Percentiles rank a stretch among this genome's conserved stretches.
These are phyloP conservation scores for Crassisporium funariophilum DNA, from an alignment of 768 basidiomycete species.

Conservation along the genomic window DNA sequence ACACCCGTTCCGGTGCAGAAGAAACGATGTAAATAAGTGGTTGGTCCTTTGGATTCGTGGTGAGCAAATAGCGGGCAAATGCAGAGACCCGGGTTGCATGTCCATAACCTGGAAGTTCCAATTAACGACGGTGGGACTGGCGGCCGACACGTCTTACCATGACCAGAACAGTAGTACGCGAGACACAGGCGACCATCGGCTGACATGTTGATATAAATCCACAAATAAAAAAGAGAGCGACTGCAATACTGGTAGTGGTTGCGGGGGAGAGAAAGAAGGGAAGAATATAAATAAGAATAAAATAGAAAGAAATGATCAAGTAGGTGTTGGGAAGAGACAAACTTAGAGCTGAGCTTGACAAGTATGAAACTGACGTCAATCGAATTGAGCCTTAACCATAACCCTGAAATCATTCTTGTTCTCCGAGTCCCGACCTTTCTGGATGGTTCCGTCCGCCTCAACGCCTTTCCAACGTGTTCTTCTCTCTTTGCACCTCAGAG, in stretches of 20 bases:
- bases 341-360: not conserved
- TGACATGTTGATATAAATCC: not conserved
- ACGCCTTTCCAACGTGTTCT: conserved; percentile 15
- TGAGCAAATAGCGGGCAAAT: conserved; percentile 61
- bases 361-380: not conserved
- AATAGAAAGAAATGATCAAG: not conserved
- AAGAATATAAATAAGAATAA: not conserved
- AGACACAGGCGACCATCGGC: conserved; percentile 33
- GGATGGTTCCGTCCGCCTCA: conserved; percentile 4
- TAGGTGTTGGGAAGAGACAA: not conserved
- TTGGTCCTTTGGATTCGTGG: conserved; percentile 35
- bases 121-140: not conserved
- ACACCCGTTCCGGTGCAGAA: conserved; percentile 73
- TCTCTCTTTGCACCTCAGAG: conserved; percentile 4
- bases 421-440: not conserved
- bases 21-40: conserved; percentile 68
- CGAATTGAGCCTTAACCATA: not conserved
- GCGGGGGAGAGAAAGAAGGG: not conserved
- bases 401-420: not conserved
- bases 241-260: conserved; percentile 5
- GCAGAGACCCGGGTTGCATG: conserved; percentile 85
- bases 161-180: conserved; percentile 77
- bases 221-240: not conserved
- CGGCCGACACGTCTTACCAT: conserved; percentile 46
- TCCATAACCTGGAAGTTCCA: conserved; percentile 60